Base-by-base conservation (phyloP, 2,329 filamentous ascomycete genomes). In the Paecilomyces sp. region DNA sequence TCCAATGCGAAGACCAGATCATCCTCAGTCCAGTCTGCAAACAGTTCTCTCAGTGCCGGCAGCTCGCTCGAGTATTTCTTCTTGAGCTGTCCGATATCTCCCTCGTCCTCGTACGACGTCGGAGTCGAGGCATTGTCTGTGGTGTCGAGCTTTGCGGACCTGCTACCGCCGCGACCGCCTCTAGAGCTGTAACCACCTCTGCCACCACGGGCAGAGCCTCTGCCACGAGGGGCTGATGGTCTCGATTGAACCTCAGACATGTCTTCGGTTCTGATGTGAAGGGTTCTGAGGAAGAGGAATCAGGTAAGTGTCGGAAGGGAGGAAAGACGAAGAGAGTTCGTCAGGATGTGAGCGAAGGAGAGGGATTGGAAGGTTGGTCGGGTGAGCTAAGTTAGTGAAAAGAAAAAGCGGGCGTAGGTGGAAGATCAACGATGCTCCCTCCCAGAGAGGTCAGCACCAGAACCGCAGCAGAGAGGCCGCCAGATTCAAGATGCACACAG, bases 201-300 rank as follows among this genome's bases (percentile, higher is more conserved):
- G 73, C 91, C 92, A 75, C 92, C 92, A 77, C 93, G 89, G 78
- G 88, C 85, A 76, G 91, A 89, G 81, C 91, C 91, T 85, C 94
- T 89, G 80, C 93, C 92, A 81, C 93, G 91, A 67, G 82, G 87
- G 80, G 90, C 87, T 77, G 87, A 84, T 75, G 89, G 85, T 84
- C 92, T 86, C 80, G 89, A 85, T 83, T 92, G 89, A 81, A 90
- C 86, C 85, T 97, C 93, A 85, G 94, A 96, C 94, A 97, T 97
- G 81, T 75, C 79, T 75, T 77, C 79, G 71, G 75, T 71, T 65
- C 61, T 73, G 71, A 64, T 65, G 63, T 64, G 61, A 64, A 61
- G 57, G 65, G 64, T 66, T 65, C 62, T 63, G 58, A 60, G 65
- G 63, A 63, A 62, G 64, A 68, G 55, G 63, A 68, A 65, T 64